Base-by-base conservation (phyloP, 2,329 filamentous ascomycete genomes). In the Colletotrichum cuscutae region DNA sequence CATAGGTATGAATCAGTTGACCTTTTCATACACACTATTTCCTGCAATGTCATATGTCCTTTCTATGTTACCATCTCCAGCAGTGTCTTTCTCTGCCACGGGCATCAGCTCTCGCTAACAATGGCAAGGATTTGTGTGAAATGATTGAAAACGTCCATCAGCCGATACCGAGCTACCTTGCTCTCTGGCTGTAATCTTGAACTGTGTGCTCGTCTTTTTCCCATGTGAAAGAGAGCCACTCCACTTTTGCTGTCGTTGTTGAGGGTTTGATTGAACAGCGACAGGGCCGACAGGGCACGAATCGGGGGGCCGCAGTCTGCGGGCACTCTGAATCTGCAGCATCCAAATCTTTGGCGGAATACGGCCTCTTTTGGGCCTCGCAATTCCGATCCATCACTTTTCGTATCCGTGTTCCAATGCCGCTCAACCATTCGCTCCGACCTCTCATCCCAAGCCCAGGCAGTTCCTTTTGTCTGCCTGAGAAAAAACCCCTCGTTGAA, bases 191-290 rank as follows among this genome's bases (percentile, higher is more conserved):
- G 66, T 42, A 42, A 56, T 61, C 37, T 15, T 7, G 37, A 57
- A 22, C 19, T 49, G 42, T 70, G 60, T 72, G 46, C 56, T 52
- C 49, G 30, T 65, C 56, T 37, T 65, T 65, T 37, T 64, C 19
- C 42, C 71, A 73, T 73, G 71, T 73, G 71, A 73, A 56, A 70
- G 66, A 60, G 35, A 35, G 22, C 32, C 35, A 61, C 71, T 70
- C 71, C 71, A 70, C 71, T 73, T 73, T 73, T 73, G 66, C 30
- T 22, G 26, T 52, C 61, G 67, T 71, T 62, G 60, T 71, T 71
- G 66, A 37, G 71, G 22, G 15, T 35, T 49, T 73, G 67, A 73
- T 73, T 73, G 66, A 70, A 35, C 42, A 60, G 19, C 60, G 54
- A 13, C 32, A 54, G 66, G 70, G 11, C 52, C 42, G 59, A 32